These are phyloP conservation scores for Peronospora destructor DNA, from an alignment of 352 stramenopile genomes.

Conservation along the genomic window DNA sequence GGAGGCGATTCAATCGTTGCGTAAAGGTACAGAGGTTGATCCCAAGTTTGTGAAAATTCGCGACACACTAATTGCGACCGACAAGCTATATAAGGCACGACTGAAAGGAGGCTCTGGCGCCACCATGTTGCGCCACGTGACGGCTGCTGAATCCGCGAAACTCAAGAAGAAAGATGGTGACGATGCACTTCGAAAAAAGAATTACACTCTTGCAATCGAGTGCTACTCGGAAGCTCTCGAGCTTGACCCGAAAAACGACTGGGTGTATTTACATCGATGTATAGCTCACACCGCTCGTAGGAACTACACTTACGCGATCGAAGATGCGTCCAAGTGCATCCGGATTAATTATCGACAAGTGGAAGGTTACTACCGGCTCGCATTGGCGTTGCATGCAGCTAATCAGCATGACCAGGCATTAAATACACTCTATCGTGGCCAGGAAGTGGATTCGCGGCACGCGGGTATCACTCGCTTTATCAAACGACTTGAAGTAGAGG, in stretches of 20 bases:
- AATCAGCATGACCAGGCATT: conserved; percentile 46
- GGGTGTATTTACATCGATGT: conserved; percentile 47
- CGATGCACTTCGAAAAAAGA: conserved; percentile 39
- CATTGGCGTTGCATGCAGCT: conserved; percentile 37
- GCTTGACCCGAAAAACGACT: conserved; percentile 45
- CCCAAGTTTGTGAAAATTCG: conserved; percentile 62
- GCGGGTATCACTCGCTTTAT: conserved; percentile 42
- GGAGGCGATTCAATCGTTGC: conserved; percentile 56
- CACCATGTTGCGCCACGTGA: conserved; percentile 20
- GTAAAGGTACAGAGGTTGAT: conserved; percentile 65
- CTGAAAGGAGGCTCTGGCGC: conserved; percentile 13
- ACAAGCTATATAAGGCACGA: conserved; percentile 21
- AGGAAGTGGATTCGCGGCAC: conserved; percentile 44
- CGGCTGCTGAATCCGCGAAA: conserved; percentile 24
- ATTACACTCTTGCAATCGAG: conserved; percentile 40
- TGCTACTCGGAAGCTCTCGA: conserved; percentile 46
- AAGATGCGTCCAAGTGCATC: conserved; percentile 51
- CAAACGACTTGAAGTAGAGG: conserved; percentile 37
- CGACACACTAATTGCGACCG: conserved; percentile 47
- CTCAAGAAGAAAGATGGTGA: conserved; percentile 40
- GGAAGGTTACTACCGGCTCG: conserved; percentile 50
- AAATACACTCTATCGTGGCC: conserved; percentile 43
- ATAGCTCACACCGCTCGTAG: conserved; percentile 37
- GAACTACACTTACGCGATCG: conserved; percentile 35
- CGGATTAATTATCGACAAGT: conserved; percentile 55